A percentile compares a stretch with the other conserved stretches of the same genome.
Evolutionary conservation across 2,329 filamentous ascomycete species (phyloP).

Genomic region (Fusarium transvaalense): DNA sequence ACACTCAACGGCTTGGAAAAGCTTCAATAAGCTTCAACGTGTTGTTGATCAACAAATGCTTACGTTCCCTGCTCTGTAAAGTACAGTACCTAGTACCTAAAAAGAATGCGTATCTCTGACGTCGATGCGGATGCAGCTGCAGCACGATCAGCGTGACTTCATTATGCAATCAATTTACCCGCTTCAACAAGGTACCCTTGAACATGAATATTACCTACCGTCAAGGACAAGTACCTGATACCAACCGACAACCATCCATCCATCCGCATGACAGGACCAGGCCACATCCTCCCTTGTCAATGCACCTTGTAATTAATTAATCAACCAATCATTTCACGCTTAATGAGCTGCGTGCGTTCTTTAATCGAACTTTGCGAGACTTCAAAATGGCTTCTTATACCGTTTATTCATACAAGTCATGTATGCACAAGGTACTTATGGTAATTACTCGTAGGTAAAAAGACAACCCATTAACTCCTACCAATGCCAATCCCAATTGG

Average conservation of each 20-base stretch:
- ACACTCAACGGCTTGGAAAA: neutral
- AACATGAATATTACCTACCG: conserved; percentile 23
- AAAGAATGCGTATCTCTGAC: conserved; percentile 34
- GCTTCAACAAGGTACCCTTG: conserved; percentile 42
- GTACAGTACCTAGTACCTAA: too few species aligned
- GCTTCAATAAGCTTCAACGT: neutral
- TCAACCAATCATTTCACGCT: neutral
- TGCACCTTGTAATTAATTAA: conserved; percentile 30
- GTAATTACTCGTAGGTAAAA: conserved; percentile 36
- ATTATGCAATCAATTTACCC: conserved; percentile 40
- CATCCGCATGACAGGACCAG: conserved; percentile 26
- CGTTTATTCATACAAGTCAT: conserved; percentile 43
- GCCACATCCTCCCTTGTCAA: conserved; percentile 35
- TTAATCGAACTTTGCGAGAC: neutral
- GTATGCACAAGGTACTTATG: conserved; percentile 27
- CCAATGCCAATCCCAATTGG: conserved; percentile 34
- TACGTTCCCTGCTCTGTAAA: neutral
- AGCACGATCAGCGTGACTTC: conserved; percentile 45
- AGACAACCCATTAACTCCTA: conserved; percentile 30
- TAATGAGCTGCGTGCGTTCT: neutral
- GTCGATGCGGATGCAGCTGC: conserved; percentile 33
- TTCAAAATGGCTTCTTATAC: conserved; percentile 17
- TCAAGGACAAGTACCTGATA: conserved; percentile 27
- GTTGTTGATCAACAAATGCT: conserved; percentile 1
- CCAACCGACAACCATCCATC: conserved; percentile 8